phyloP scores from a whole-genome alignment of 805 yeast genomes.

The Suhomyces vadensis region DNA sequence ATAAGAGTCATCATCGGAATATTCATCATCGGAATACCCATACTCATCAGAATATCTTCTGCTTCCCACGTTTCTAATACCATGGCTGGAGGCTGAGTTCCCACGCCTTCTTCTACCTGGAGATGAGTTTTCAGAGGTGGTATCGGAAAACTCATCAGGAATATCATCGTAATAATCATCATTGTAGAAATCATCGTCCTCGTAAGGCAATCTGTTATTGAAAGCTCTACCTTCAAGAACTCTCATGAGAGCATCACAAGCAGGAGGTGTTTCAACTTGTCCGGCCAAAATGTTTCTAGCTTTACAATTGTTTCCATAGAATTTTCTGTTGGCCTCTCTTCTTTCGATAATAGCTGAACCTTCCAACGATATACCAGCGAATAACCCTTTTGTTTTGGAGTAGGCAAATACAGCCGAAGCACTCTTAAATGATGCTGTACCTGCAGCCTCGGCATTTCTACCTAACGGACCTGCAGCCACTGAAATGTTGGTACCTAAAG shows the following conservation, averaged over 20 bases:
- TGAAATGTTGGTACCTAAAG: slow-evolving; percentile 92
- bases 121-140: slow-evolving; percentile 43
- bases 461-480: slow-evolving; percentile 98
- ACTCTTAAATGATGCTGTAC: slow-evolving; percentile 81
- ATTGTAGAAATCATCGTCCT: slow-evolving; percentile 53
- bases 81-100: slow-evolving; percentile 10
- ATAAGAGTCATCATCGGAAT: slow-evolving; percentile 20
- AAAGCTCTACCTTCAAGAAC: slow-evolving; percentile 86
- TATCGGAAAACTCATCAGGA: slow-evolving; percentile 66
- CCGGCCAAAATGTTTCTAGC: slow-evolving; percentile 86
- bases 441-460: slow-evolving; percentile 96
- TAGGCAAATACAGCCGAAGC: slow-evolving; percentile 92
- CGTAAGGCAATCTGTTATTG: slow-evolving; percentile 51
- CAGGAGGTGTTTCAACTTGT: slow-evolving; percentile 89
- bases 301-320: slow-evolving; percentile 85
- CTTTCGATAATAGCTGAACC: slow-evolving; percentile 97
- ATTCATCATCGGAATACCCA: slow-evolving; percentile 37
- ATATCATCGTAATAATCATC: slow-evolving; percentile 73
- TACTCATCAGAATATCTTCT: slow-evolving; percentile 30
- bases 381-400: slow-evolving; percentile 93
- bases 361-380: slow-evolving; percentile 96
- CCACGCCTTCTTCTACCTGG: slow-evolving; percentile 22
- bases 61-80: slow-evolving; percentile 13
- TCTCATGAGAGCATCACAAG: slow-evolving; percentile 82
- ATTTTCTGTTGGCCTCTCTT: slow-evolving; percentile 94